Conservation (phyloP, 306 rosid species). For the Dryas octopetala region DNA sequence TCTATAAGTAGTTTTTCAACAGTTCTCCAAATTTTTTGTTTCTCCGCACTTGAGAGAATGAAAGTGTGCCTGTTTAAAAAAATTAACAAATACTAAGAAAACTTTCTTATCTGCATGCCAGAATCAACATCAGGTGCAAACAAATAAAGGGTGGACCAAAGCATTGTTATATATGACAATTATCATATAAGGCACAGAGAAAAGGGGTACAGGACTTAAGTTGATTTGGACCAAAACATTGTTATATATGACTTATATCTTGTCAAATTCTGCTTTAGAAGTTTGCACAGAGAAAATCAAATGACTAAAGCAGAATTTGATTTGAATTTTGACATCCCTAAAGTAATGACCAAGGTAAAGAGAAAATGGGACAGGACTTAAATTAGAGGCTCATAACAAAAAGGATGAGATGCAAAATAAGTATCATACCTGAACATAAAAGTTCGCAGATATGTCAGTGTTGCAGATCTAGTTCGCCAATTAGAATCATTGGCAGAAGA, state of each 20-base stretch:
- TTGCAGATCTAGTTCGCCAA: conserved; percentile 95
- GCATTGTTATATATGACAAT: neutral
- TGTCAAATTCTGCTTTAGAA: too few relatives aligned
- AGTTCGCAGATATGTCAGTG: conserved; percentile 84
- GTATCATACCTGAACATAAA: conserved; percentile 89
- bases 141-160: neutral
- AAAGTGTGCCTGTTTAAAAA: conserved; percentile 74
- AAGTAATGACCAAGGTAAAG: neutral
- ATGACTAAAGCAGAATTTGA: neutral
- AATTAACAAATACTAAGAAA: neutral
- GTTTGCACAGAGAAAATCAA: neutral
- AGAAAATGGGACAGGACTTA: neutral
- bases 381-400: neutral
- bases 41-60: conserved; percentile 66
- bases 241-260: too few relatives aligned
- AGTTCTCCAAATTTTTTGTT: conserved; percentile 80
- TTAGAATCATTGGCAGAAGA: conserved; percentile 83
- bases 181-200: neutral
- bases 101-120: conserved; percentile 1
- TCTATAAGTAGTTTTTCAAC: conserved; percentile 89
- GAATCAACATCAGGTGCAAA: neutral
- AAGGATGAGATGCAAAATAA: conserved; percentile 10
- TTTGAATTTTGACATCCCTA: neutral
- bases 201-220: too few relatives aligned
- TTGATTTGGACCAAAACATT: too few relatives aligned